A percentile compares a stretch with the other conserved stretches of the same genome.
phyloP scores from a whole-genome alignment of 495 filamentous ascomycete species.

The Tuber aestivum region DNA sequence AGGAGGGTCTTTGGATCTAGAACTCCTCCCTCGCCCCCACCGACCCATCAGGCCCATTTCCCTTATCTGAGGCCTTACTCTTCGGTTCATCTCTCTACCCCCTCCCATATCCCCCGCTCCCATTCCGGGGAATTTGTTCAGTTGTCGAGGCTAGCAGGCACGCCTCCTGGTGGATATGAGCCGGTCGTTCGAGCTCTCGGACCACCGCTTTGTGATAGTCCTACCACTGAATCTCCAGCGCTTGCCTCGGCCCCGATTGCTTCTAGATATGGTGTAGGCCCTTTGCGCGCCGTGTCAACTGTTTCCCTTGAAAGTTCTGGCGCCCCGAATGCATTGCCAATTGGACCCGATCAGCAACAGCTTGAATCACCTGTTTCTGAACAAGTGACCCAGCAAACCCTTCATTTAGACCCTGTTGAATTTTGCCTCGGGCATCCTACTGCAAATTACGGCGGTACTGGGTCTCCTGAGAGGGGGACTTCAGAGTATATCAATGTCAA shows the following conservation, averaged over 20 bases:
- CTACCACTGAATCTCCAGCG: background rate
- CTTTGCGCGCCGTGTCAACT: background rate
- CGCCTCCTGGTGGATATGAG: too few relatives aligned
- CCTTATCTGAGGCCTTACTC: background rate
- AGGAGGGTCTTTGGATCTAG: background rate
- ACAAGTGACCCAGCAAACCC: background rate
- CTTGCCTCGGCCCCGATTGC: background rate
- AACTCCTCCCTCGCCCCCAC: background rate
- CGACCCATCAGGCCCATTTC: background rate
- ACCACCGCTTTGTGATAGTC: too few relatives aligned
- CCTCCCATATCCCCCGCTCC: background rate
- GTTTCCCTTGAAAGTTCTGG: background rate
- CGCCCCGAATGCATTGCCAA: background rate
- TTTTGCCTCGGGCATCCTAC: background rate
- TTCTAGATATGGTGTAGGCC: background rate
- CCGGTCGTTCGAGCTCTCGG: too few relatives aligned
- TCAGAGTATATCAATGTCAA: background rate
- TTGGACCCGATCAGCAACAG: background rate
- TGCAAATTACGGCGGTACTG: background rate
- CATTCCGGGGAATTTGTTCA: background rate
- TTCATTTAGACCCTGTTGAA: background rate
- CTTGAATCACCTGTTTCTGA: background rate
- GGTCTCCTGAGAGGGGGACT: too few relatives aligned
- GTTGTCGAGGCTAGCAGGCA: background rate
- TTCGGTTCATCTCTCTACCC: background rate